These are phyloP conservation scores for Solanum virginianum DNA, from an alignment of 257 asterid genomes.

Conservation along the genomic window DNA sequence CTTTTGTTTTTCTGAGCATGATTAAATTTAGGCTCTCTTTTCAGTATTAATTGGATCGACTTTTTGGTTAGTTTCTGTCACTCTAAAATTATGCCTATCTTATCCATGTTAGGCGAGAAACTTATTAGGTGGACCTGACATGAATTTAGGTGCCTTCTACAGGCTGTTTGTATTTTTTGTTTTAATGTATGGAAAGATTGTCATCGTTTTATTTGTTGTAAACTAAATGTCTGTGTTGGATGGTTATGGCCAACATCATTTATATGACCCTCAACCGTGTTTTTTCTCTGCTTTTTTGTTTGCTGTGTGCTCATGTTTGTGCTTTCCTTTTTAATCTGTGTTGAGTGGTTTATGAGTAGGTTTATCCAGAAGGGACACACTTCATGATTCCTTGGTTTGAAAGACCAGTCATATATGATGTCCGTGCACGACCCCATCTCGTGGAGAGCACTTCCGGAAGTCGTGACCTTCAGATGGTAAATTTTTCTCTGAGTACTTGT, in stretches of 20 bases:
- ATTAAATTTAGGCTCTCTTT: neutral
- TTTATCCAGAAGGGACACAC: conserved; percentile 93
- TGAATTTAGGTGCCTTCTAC: neutral
- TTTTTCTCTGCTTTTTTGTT: neutral
- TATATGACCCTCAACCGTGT: neutral
- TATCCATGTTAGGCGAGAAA: neutral
- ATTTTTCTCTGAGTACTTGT: neutral
- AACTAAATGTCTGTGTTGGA: neutral
- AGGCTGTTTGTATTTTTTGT: neutral
- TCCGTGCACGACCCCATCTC: conserved; percentile 85
- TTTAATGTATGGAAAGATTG: neutral
- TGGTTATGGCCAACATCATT: neutral
- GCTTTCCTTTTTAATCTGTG: neutral
- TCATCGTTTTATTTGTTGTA: neutral
- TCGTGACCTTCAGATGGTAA: conserved; percentile 96
- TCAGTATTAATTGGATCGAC: neutral
- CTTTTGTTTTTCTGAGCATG: neutral
- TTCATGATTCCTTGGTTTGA: conserved; percentile 92
- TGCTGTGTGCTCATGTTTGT: neutral
- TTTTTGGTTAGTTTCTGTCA: neutral
- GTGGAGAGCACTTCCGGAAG: conserved; percentile 95
- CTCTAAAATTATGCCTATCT: neutral
- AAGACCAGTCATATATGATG: conserved; percentile 82
- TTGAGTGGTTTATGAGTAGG: conserved; percentile 22
- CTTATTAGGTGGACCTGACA: neutral